Evolutionary conservation across 176 grass and related monocot genomes (phyloP), one percentile per base, ranked within the genome.

Genomic region (Cymbopogon citratus): DNA sequence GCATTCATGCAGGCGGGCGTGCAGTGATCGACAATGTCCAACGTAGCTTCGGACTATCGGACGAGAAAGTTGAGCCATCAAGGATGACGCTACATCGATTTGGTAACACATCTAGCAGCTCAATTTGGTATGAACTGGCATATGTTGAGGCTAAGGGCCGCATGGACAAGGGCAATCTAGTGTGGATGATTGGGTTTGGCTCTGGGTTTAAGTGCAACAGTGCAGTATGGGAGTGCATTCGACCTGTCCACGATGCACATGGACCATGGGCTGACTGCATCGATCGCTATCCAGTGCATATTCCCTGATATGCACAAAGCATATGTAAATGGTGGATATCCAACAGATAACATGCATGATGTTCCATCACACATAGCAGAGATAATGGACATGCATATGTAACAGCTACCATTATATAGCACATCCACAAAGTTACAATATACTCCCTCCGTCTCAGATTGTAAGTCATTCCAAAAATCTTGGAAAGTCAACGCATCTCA

Each of bases 151-250:
- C 74, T 23, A 76, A 76, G 43, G 12, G 43, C 45, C 45, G 45
- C 14, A 74, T 74, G 71, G 0, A 0, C n/a, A 57, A 48, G 6
- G 85, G 87, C 0, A 29, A 93, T 31, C 91, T 81, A 1, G 77
- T 93, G 15, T 93, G 91, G 91, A 87, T 87, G 91, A 87, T 93
- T 12, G 91, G 84, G 9, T 93, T 93, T 65, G 91, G 91, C 44
- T 90, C 87, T 6, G 91, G 91, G 1, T 49, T 49, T 49, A 49
- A 49, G 46, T 49, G 46, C 5, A 49, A 49, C 1, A 49, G 46
- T 49, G 46, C 46, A 19, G 85, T 93, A 10, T 90, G 84, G 91
- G 86, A 85, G 72, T 87, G 87, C 63, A 54, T 93, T 10, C 36
- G 26, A 18, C 76, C 88, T 0, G 8, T 73, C 43, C 9, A 25